Base-by-base conservation (phyloP, 2,329 filamentous ascomycete genomes). In the Alternaria brassicicola region DNA sequence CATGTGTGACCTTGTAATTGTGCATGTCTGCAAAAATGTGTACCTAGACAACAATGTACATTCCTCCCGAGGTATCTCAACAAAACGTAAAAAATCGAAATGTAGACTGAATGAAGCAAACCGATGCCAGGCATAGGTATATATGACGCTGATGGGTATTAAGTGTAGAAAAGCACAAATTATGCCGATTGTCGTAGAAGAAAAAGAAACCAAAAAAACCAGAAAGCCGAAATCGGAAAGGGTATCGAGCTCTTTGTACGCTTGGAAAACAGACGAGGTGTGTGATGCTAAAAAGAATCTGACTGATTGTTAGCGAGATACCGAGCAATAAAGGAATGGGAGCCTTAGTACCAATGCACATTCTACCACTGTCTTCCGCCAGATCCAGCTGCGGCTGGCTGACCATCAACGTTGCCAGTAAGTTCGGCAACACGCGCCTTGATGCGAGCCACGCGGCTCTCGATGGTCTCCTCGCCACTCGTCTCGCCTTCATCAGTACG, bases 391-490 rank as follows among this genome's bases (percentile, higher is more conserved):
- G 31, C 26, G 9, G 28, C 33, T 17, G 69, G 60, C 49, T 66
- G 62, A 7, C 74, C 72, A 3, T 77, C 75, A 21, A 74, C 55
- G 26, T 75, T 76, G 38, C 90, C 90, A 2, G 95, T 99, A 69
- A 99, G 81, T 77, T 97, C 93, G 51, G 95, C 95, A 57, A 99
- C 95, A 62, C 95, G 89, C 59, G 95, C 95, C 81, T 97, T 98
- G 85, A 99, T 99, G 63, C 95, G 91, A 47, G 95, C 95, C 59
- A 98, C 95, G 66, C 95, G 91, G 47, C 93, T 93, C 78, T 99
- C 95, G 71, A 98, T 98, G 33, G 93, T 95, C 83, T 97, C 94
- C 84, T 98, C 94, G 55, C 91, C 93, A 73, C 91, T 96, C n/a
- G 91, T 95, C 68, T 96, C 92, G n/a, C 86, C 87, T 70, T 95